These are phyloP conservation scores for Pichia rugopelliculosa DNA, from an alignment of 805 yeast genomes.

Conservation along the genomic window DNA sequence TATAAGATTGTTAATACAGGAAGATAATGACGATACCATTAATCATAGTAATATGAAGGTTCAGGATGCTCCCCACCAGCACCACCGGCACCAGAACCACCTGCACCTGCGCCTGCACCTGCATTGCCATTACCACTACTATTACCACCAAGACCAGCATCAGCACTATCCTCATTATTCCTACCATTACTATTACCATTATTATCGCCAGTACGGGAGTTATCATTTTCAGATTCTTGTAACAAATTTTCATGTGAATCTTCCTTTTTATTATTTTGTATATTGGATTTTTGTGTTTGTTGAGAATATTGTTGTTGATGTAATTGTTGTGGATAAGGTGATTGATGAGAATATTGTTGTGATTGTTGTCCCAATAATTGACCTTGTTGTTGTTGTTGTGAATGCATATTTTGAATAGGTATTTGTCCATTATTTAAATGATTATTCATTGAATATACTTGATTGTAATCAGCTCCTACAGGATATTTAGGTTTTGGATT, in stretches of 20 bases:
- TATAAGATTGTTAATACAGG: too few species aligned
- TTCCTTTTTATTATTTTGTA: too few species aligned
- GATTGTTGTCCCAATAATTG: too few species aligned
- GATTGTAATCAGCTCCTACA: neutral
- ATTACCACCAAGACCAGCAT: neutral
- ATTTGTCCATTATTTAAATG: neutral
- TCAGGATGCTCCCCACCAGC: neutral
- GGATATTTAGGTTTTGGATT: slow-evolving; percentile 3
- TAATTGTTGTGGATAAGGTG: neutral
- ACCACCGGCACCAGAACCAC: neutral
- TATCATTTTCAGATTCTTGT: neutral
- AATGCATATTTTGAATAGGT: neutral
- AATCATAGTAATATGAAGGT: too few species aligned
- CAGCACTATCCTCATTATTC: neutral
- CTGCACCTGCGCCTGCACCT: neutral
- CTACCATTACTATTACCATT: neutral
- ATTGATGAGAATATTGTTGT: neutral
- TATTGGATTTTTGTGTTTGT: neutral
- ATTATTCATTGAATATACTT: neutral
- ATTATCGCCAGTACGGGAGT: neutral
- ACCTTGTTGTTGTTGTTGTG: neutral
- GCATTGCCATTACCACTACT: neutral
- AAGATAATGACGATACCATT: too few species aligned
- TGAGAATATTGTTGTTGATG: neutral
- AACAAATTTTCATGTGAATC: too few species aligned